These are phyloP conservation scores for Mycena alexandri DNA, from an alignment of 768 basidiomycete species.

Conservation along the genomic window DNA sequence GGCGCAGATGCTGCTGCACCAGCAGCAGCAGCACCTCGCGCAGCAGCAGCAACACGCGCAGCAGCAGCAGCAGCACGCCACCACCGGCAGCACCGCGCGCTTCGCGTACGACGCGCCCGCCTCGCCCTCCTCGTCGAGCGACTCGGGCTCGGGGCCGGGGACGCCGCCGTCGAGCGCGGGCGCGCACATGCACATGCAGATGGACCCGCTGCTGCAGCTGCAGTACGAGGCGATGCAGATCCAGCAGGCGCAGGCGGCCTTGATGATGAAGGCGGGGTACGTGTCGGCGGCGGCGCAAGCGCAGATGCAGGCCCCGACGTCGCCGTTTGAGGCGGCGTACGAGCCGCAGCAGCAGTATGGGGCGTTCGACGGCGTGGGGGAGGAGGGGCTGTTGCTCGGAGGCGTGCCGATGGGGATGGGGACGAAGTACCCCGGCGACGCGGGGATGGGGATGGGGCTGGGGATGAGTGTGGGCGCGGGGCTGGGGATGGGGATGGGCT, in stretches of 20 bases:
- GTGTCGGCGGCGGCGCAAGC: no score
- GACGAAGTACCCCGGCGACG: neutral
- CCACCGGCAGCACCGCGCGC: neutral
- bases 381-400: no score
- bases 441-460: neutral
- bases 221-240: neutral
- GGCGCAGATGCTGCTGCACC: neutral
- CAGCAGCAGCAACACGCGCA: neutral
- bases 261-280: no score
- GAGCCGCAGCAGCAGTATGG: no score
- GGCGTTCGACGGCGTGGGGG: no score
- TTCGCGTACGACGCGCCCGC: conserved; percentile 24
- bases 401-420: neutral
- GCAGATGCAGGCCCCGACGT: no score
- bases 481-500: neutral
- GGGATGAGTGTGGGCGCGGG: neutral
- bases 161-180: conserved; percentile 13
- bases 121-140: neutral
- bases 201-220: neutral
- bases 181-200: neutral
- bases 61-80: neutral
- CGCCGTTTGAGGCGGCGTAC: no score
- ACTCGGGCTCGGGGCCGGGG: conserved; percentile 8
- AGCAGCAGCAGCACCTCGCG: neutral
- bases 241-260: no score